Base-by-base conservation (phyloP, 495 filamentous ascomycete genomes). In the Penicillium subrubescens region DNA sequence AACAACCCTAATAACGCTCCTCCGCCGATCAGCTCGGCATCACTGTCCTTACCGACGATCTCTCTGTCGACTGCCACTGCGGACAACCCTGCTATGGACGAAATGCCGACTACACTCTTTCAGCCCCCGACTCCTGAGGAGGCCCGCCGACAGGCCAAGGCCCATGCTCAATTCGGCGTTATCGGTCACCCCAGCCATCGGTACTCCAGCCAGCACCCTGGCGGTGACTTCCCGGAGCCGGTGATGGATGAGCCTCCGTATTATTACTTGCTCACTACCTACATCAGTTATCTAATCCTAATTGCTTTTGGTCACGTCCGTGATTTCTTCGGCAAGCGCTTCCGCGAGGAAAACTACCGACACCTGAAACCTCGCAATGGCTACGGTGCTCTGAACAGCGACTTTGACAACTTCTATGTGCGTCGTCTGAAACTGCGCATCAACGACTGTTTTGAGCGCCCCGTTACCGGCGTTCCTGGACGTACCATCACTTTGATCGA, bases 361-460 rank as follows among this genome's bases (percentile, higher is more conserved):
- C 90, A 96, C 68, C 79, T 99, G 69, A 92, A 90, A 74, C 84
- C 87, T 25, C 81, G 84, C 57, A 91, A 97, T 76, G 95, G 95
- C 46, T 97, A 97, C 75, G 95, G 93, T 19, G 92, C 95, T n/a
- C 82, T 99, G 68, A 97, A 97, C 77, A 96, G 92, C 67, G 95
- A 98, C 77, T 99, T 99, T 69, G 95, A 99, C 80, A 98, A 93
- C 77, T 99, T 99, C 77, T 99, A 99, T 77, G 91, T 95, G 41
- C 87, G 95, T 53, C 86, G 95, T 62, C 75, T 98, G 70, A 97
- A 99, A 81, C 83, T 92, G 82, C 88, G 95, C 55, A 93, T 99
- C 67, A 96, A 97, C 67, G 96, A 99, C 78, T 97, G 93, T 79
- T 99, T 99, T 74, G 89, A 92, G 67, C 86, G 95, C 37, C 93